Conservation (phyloP, 129 eudicot species). For the Solidago caesia region DNA sequence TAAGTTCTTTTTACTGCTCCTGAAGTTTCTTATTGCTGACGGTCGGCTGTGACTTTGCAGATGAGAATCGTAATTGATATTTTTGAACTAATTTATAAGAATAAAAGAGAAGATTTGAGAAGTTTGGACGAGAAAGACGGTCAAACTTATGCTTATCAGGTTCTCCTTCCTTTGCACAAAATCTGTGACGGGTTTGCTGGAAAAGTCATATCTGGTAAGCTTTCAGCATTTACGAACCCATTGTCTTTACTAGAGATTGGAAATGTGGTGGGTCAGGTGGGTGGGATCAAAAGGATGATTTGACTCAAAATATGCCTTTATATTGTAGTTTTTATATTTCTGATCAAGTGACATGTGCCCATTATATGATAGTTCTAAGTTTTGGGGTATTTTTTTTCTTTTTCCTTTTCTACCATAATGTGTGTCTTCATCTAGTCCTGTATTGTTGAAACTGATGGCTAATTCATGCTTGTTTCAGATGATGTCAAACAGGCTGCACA, state of each 20-base stretch:
- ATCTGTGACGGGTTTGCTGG: slow-evolving; percentile 85
- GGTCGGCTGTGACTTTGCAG: slow-evolving; percentile 39
- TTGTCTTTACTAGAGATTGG: not conserved
- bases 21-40: slow-evolving; percentile 8
- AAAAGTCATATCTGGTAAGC: slow-evolving; percentile 63
- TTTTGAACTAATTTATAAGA: slow-evolving; percentile 36
- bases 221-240: not conserved
- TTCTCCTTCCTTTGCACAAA: slow-evolving; percentile 75
- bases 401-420: slow-evolving; percentile 14
- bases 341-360: no score
- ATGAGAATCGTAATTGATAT: slow-evolving; percentile 58
- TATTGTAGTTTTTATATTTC: no score
- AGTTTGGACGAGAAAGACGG: slow-evolving; percentile 31
- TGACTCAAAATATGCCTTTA: no score
- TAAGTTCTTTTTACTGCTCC: not conserved
- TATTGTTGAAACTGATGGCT: not conserved
- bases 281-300: no score
- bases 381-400: not conserved
- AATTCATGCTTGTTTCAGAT: slow-evolving; percentile 39
- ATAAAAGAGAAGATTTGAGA: not conserved
- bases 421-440: not conserved
- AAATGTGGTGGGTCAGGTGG: not conserved
- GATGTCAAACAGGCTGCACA: slow-evolving; percentile 65
- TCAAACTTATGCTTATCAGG: slow-evolving; percentile 50
- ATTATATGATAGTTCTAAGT: no score